Base-by-base conservation (phyloP, 106 monocot genomes). In the Dendrobium nobile region DNA sequence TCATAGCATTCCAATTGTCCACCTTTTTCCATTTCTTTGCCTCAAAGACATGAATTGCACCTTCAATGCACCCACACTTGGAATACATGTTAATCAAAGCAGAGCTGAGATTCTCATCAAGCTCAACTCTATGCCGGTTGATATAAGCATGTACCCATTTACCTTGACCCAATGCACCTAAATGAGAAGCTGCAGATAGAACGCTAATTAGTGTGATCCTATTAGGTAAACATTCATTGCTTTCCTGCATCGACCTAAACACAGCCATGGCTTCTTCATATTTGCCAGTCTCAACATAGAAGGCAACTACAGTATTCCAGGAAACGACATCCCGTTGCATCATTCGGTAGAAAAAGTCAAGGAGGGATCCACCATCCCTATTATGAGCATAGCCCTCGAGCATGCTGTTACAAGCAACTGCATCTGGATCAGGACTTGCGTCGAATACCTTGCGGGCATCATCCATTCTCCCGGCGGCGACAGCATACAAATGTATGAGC, bases 381-480 rank as follows among this genome's bases (percentile, higher is more conserved):
- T 28, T 44, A 13, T 43, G 47, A 2, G 87, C 94, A 73, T 92
- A 92, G 1, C 87, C 91, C 67, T 83, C 82, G 4, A 95, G 84
- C 88, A 95, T 77, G 75, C 83, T 88, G 61, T 95, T 95, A 86
- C 91, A 92, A 0, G 94, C 88, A 11, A 95, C 90, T 9, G 81
- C n/a, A 72, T 95, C 91, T 54, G 18, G 43, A 0, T 84, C 67
- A 5, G 82, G 4, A 75, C 79, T 82, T 77, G 20, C 77, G 41
- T 95, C 94, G 56, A 95, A 95, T 84, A 95, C 75, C 84, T 85
- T 95, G 75, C 88, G 88, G 19, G 90, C 92, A 27, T 86, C 79
- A 2, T 0, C 28, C 6, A 86, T 37, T 17, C 41, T 41, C 3
- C 88, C 87, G 5, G 75, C 87, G 9, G 75, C 80, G 3, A 87